phyloP scores from a whole-genome alignment of 768 basidiomycete genomes.

The Mycena rebaudengoi region DNA sequence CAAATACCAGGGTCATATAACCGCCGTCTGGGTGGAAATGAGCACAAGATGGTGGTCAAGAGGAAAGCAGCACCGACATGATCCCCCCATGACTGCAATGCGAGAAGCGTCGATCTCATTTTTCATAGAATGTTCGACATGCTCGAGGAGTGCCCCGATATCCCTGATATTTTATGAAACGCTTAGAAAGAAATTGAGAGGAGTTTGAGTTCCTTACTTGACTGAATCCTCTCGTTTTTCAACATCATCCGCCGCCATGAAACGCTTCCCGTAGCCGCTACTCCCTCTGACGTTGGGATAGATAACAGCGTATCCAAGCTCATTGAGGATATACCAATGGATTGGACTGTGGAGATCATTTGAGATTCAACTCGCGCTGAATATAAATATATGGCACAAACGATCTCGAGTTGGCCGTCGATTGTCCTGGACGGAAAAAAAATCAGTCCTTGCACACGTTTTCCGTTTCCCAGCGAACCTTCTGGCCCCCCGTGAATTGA shows the following conservation, averaged over 20 bases:
- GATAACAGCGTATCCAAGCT: conserved; percentile 48
- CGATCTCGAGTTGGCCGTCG: conserved; percentile 13
- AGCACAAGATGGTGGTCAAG: not conserved
- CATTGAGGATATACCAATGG: conserved; percentile 52
- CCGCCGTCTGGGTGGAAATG: conserved; percentile 42
- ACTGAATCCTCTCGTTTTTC: conserved; percentile 53
- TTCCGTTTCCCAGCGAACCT: conserved; percentile 3
- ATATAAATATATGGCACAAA: not conserved
- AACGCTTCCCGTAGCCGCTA: conserved; percentile 49
- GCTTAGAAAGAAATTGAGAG: too few species aligned
- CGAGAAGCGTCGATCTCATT: conserved; percentile 42
- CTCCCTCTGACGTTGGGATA: conserved; percentile 55
- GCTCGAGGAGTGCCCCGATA: conserved; percentile 45
- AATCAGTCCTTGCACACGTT: too few species aligned
- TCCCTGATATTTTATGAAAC: conserved; percentile 41
- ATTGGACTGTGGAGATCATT: conserved; percentile 28
- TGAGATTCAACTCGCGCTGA: not conserved
- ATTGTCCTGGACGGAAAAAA: conserved; percentile 7
- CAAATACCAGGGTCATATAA: conserved; percentile 47
- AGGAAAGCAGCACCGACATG: conserved; percentile 37
- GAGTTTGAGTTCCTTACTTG: conserved; percentile 46
- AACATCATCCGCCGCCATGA: conserved; percentile 49
- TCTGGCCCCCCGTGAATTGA: conserved; percentile 51
- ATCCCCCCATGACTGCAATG: conserved; percentile 53
- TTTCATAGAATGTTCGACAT: conserved; percentile 41